phyloP scores from a whole-genome alignment of 345 rosid species.

The Raphanus sativus region DNA sequence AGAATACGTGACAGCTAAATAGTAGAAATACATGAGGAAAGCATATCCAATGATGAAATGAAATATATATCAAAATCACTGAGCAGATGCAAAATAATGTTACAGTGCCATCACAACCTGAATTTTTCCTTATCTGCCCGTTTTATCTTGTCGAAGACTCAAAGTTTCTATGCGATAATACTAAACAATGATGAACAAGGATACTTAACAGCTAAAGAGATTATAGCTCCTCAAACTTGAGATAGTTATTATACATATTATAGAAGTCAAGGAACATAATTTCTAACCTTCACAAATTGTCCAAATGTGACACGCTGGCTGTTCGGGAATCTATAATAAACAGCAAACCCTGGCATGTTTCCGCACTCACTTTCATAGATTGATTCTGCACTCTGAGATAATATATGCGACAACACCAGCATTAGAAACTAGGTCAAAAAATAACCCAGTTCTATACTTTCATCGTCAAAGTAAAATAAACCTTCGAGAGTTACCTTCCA shows the following conservation, averaged over 20 bases:
- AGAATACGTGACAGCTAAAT: slow-evolving; percentile 2
- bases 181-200: slow-evolving; percentile 4
- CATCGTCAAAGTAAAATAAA: slow-evolving; percentile 4
- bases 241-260: slow-evolving; percentile 1
- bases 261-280: slow-evolving; percentile 8
- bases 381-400: slow-evolving; percentile 85
- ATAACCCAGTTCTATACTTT: background rate
- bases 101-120: background rate
- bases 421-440: slow-evolving; percentile 20
- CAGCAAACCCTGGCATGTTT: slow-evolving; percentile 99
- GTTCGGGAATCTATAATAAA: slow-evolving; percentile 90
- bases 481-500: slow-evolving; percentile 69
- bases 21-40: slow-evolving; percentile 8
- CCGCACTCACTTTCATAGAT: slow-evolving; percentile 95
- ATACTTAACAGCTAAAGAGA: background rate
- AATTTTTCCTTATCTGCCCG: background rate
- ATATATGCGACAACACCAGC: slow-evolving; percentile 21
- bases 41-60: slow-evolving; percentile 3
- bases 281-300: slow-evolving; percentile 93
- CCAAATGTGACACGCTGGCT: slow-evolving; percentile 98
- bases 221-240: slow-evolving; percentile 5
- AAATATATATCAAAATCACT: slow-evolving; percentile 17
- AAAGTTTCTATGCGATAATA: slow-evolving; percentile 1
- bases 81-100: slow-evolving; percentile 8
- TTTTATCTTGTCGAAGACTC: background rate